A percentile compares a stretch with the other conserved stretches of the same genome.
Conservation (phyloP, 352 stramenopile species). For the Phytopythium vexans region DNA sequence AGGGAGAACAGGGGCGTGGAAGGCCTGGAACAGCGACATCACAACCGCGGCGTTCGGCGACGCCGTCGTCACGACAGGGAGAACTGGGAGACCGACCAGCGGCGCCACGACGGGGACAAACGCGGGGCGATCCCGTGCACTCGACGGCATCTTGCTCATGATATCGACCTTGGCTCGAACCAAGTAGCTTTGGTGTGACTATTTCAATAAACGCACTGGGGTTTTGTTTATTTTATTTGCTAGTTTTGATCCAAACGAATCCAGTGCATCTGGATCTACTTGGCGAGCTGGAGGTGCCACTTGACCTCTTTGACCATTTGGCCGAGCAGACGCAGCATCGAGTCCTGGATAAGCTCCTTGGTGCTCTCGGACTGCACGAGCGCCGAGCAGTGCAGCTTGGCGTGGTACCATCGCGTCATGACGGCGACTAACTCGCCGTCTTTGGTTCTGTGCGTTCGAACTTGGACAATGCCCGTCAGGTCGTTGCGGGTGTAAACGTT, state of each 20-base stretch:
- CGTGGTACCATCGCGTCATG: constrained; percentile 5
- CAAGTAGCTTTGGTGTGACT: no score
- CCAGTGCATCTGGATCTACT: no score
- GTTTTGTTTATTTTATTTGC: background rate
- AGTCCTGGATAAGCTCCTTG: background rate
- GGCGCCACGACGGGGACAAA: no score
- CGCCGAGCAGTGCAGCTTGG: constrained; percentile 3
- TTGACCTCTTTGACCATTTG: constrained; percentile 5
- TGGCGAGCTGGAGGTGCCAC: background rate
- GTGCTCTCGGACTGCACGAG: constrained; percentile 3
- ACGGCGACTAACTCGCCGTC: background rate
- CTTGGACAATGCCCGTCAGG: background rate
- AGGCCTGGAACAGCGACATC: constrained; percentile 1
- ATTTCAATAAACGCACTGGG: background rate
- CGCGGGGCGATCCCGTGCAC: no score
- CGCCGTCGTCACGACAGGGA: background rate
- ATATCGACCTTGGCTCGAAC: no score
- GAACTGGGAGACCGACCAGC: background rate
- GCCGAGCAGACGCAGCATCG: background rate
- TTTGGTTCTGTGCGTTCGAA: background rate
- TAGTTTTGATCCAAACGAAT: background rate
- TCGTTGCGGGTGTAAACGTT: constrained; percentile 9
- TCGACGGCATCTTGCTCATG: no score
- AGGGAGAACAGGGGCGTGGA: background rate
- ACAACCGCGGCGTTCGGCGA: background rate